Percentiles rank a stretch among this genome's conserved stretches.
phyloP scores from a whole-genome alignment of 331 rosid species.

The Saraca asoca region DNA sequence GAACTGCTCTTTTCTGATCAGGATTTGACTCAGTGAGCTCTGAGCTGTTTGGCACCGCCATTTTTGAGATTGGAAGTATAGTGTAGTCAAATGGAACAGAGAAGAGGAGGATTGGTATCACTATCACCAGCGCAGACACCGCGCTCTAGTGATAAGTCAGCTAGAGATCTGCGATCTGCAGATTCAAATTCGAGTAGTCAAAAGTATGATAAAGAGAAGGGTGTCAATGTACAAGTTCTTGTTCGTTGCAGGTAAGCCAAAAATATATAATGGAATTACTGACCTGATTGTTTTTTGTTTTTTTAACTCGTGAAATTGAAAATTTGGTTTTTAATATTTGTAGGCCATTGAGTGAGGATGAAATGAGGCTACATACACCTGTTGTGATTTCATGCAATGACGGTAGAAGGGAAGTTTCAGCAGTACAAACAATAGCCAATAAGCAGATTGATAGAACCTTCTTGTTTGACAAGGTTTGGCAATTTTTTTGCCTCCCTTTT shows the following conservation, averaged over 20 bases:
- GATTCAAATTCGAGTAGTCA: conserved; percentile 75
- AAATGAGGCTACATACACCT: conserved; percentile 79
- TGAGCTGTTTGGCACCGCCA: too few species aligned
- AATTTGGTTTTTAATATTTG: conserved; percentile 30
- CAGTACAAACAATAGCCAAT: conserved; percentile 91
- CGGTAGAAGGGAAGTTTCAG: conserved; percentile 74
- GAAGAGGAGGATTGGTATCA: conserved; percentile 80
- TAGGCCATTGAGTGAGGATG: conserved; percentile 97
- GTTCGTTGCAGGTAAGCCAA: conserved; percentile 88
- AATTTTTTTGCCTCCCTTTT: neutral
- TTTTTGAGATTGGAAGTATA: neutral
- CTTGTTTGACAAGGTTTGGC: conserved; percentile 82
- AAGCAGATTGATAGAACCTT: conserved; percentile 99
- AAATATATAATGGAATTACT: conserved; percentile 15
- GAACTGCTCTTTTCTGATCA: neutral
- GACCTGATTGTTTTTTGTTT: conserved; percentile 2
- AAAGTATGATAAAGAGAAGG: conserved; percentile 86
- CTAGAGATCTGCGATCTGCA: conserved; percentile 96
- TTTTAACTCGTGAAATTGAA: conserved; percentile 6
- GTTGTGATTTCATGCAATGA: conserved; percentile 93
- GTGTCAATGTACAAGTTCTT: conserved; percentile 97
- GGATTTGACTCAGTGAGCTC: neutral
- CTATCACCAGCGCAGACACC: conserved; percentile 96
- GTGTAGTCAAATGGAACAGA: conserved; percentile 49
- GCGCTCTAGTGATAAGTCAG: conserved; percentile 75